Evolutionary conservation across 805 yeast species (phyloP).

Genomic region (Barnettozyma sucrosica): DNA sequence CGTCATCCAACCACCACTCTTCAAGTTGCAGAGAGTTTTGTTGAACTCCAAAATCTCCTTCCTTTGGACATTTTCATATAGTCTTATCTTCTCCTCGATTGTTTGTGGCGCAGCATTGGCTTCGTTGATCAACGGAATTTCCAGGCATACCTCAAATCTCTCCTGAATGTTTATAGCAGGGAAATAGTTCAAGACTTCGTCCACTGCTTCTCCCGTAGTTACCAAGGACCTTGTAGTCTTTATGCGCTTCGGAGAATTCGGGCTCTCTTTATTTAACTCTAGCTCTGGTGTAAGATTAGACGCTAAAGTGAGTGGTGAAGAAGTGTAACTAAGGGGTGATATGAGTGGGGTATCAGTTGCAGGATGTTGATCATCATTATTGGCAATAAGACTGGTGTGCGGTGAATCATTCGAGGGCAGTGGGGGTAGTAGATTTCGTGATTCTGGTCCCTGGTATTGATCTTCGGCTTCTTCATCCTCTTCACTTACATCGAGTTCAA

Average conservation of each 20-base stretch:
- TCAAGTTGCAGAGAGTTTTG: slow-evolving; percentile 13
- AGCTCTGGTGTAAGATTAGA: background rate
- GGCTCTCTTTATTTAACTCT: background rate
- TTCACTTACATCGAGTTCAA: background rate
- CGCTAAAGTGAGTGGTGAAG: slow-evolving; percentile 2
- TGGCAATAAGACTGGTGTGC: background rate
- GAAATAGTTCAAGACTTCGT: slow-evolving; percentile 11
- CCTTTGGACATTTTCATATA: slow-evolving; percentile 17
- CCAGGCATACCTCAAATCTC: slow-evolving; percentile 21
- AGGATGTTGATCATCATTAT: slow-evolving; percentile 1
- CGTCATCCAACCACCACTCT: slow-evolving; percentile 25
- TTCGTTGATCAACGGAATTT: slow-evolving; percentile 11
- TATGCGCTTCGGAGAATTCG: background rate
- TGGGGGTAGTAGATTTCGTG: slow-evolving; percentile 17
- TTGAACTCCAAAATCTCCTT: slow-evolving; percentile 17
- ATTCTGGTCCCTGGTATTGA: slow-evolving; percentile 14
- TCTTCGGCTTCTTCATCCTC: slow-evolving; percentile 1
- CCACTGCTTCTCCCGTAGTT: background rate
- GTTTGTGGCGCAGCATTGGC: slow-evolving; percentile 11
- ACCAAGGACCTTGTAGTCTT: background rate
- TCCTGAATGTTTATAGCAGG: slow-evolving; percentile 23
- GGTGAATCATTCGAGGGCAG: slow-evolving; percentile 12
- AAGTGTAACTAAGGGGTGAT: slow-evolving; percentile 1
- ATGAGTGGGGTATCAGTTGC: background rate
- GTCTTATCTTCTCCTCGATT: slow-evolving; percentile 15